Percentiles rank a stretch among this genome's conserved stretches.
Conservation (phyloP, 2,329 filamentous ascomycete genomes). For the Fusarium sp. region DNA sequence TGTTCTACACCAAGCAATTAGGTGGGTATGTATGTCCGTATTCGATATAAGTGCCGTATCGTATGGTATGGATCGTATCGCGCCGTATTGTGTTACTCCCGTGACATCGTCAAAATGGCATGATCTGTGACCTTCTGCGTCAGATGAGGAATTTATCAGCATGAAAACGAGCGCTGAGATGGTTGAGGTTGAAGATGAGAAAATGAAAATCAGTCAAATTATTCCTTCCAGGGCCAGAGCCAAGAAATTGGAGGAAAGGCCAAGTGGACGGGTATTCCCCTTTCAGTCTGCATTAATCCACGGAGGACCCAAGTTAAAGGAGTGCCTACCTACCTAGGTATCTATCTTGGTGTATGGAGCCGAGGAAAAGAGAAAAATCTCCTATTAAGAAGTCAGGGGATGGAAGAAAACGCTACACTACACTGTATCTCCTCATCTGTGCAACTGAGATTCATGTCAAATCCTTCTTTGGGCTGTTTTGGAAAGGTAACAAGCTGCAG, state of each 20-base stretch:
- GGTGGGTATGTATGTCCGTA: constrained; percentile 11
- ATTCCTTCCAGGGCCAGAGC: constrained; percentile 6
- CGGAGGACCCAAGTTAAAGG: background rate
- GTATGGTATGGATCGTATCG: constrained; percentile 2
- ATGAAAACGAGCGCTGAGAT: background rate
- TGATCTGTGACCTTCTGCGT: constrained; percentile 1
- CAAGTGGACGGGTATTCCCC: constrained; percentile 13
- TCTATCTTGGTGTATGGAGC: background rate
- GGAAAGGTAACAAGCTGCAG: constrained; percentile 29
- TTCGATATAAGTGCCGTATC: constrained; percentile 10
- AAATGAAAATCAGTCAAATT: constrained; percentile 8
- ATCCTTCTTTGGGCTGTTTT: constrained; percentile 11
- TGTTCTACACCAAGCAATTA: constrained; percentile 14
- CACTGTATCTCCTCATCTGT: constrained; percentile 22
- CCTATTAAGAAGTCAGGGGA: constrained; percentile 1
- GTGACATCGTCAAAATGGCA: constrained; percentile 1
- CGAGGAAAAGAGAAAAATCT: constrained; percentile 5
- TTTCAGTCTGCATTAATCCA: constrained; percentile 1
- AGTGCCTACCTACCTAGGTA: too few species aligned
- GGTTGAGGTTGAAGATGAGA: constrained; percentile 4
- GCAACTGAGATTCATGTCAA: constrained; percentile 30
- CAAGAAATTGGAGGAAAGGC: constrained; percentile 6
- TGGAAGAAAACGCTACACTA: background rate
- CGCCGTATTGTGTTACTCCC: constrained; percentile 10
- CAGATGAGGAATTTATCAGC: constrained; percentile 1